phyloP scores from a whole-genome alignment of 495 filamentous ascomycete species.

The Friedmanniomyces simplex region DNA sequence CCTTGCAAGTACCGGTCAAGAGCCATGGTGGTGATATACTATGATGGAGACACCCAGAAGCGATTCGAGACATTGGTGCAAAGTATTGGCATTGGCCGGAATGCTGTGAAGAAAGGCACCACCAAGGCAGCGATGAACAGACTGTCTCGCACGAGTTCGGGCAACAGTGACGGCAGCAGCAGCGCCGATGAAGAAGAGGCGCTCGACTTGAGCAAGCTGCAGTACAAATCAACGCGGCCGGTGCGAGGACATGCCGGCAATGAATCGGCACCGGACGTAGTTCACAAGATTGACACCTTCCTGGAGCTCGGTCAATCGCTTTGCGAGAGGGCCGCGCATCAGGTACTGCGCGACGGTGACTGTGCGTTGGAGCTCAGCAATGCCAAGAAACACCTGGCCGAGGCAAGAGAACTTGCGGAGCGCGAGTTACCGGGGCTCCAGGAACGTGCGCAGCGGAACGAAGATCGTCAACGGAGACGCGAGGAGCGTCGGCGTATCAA shows the following conservation, averaged over 20 bases:
- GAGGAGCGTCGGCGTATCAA: neutral
- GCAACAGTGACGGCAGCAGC: slow-evolving; percentile 29
- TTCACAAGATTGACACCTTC: slow-evolving; percentile 63
- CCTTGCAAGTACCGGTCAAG: slow-evolving; percentile 54
- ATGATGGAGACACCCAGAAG: slow-evolving; percentile 75
- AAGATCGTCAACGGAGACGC: neutral
- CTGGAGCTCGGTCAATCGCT: slow-evolving; percentile 68
- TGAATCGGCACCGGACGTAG: slow-evolving; percentile 30
- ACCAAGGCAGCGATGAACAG: slow-evolving; percentile 52
- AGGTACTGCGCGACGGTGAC: slow-evolving; percentile 74
- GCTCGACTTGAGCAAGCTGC: slow-evolving; percentile 27
- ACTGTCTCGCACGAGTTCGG: slow-evolving; percentile 40
- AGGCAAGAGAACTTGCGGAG: slow-evolving; percentile 51
- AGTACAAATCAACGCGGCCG: neutral
- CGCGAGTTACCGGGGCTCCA: slow-evolving; percentile 5
- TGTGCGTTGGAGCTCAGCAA: slow-evolving; percentile 62
- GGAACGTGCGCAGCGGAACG: slow-evolving; percentile 1
- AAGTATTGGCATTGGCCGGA: slow-evolving; percentile 66
- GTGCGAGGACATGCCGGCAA: slow-evolving; percentile 1
- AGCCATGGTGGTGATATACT: slow-evolving; percentile 77
- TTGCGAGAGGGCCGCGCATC: slow-evolving; percentile 77
- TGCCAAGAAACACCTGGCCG: slow-evolving; percentile 48
- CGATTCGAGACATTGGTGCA: slow-evolving; percentile 72
- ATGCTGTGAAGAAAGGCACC: slow-evolving; percentile 72
- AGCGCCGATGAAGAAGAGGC: slow-evolving; percentile 29